These are phyloP conservation scores for Chaetomium globosum DNA, from an alignment of 2,329 filamentous ascomycete species.

Conservation along the genomic window DNA sequence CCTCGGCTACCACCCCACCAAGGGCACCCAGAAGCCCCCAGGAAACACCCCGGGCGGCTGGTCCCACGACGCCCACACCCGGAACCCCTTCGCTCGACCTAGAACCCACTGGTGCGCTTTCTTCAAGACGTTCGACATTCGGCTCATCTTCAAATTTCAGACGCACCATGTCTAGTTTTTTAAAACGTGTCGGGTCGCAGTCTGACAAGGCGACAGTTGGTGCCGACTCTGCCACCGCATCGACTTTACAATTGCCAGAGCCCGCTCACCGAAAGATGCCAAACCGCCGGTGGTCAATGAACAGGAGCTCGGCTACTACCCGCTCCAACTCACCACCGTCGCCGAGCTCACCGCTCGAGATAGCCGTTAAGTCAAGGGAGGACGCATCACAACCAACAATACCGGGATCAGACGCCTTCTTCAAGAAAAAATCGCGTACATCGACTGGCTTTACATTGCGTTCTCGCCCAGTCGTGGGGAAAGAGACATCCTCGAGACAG, in stretches of 20 bases:
- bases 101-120: constrained; percentile 40
- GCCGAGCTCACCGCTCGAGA: constrained; percentile 51
- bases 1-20: constrained; percentile 25
- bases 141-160: constrained; percentile 50
- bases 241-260: constrained; percentile 40
- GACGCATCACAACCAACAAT: constrained; percentile 39
- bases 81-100: constrained; percentile 33
- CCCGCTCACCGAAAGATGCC: constrained; percentile 36
- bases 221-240: constrained; percentile 33
- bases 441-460: constrained; percentile 56
- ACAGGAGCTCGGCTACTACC: constrained; percentile 50
- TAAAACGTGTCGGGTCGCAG: constrained; percentile 49
- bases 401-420: constrained; percentile 51
- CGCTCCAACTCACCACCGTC: constrained; percentile 56
- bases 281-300: constrained; percentile 51
- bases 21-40: constrained; percentile 23
- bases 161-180: constrained; percentile 55
- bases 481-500: constrained; percentile 23
- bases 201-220: constrained; percentile 37
- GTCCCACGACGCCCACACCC: constrained; percentile 21
- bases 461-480: constrained; percentile 44
- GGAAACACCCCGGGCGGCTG: constrained; percentile 15
- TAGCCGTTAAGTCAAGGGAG: constrained; percentile 40
- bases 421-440: constrained; percentile 55
- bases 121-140: constrained; percentile 48